phyloP scores from a whole-genome alignment of 768 basidiomycete genomes.

The Boletus pseudopeckii region DNA sequence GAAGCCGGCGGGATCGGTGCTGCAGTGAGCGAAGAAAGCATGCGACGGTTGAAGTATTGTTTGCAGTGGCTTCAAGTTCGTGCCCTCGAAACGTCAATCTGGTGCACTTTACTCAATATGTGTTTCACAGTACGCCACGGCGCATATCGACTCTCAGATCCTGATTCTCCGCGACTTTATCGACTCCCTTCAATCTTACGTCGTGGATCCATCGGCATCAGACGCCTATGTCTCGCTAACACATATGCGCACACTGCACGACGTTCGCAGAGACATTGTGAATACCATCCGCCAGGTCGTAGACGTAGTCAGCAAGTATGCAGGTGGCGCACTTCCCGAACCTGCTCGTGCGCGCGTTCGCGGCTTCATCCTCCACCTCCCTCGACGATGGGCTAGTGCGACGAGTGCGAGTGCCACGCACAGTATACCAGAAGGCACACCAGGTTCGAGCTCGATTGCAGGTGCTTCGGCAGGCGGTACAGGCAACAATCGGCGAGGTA shows the following conservation, averaged over 20 bases:
- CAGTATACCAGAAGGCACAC: constrained; percentile 26
- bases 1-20: constrained; percentile 88
- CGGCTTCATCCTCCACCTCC: constrained; percentile 75
- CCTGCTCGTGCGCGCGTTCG: constrained; percentile 73
- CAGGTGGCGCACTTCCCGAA: constrained; percentile 83
- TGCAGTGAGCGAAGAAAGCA: constrained; percentile 87
- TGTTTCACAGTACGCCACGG: constrained; percentile 68
- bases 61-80: constrained; percentile 83
- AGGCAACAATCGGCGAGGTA: constrained; percentile 17
- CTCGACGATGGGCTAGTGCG: constrained; percentile 69
- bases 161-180: constrained; percentile 82
- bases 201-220: constrained; percentile 22
- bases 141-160: constrained; percentile 85
- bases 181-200: constrained; percentile 52
- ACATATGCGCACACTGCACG: constrained; percentile 65
- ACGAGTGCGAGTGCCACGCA: constrained; percentile 24
- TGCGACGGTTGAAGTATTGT: constrained; percentile 82
- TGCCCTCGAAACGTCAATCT: constrained; percentile 3
- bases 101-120: background rate
- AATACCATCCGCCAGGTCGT: constrained; percentile 87
- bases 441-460: constrained; percentile 37
- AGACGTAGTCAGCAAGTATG: constrained; percentile 80
- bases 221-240: constrained; percentile 39
- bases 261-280: constrained; percentile 80
- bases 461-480: constrained; percentile 28